Percentiles rank a stretch among this genome's conserved stretches.
phyloP scores from a whole-genome alignment of 169 alveolate genomes.

The Cryptosporidium canis region DNA sequence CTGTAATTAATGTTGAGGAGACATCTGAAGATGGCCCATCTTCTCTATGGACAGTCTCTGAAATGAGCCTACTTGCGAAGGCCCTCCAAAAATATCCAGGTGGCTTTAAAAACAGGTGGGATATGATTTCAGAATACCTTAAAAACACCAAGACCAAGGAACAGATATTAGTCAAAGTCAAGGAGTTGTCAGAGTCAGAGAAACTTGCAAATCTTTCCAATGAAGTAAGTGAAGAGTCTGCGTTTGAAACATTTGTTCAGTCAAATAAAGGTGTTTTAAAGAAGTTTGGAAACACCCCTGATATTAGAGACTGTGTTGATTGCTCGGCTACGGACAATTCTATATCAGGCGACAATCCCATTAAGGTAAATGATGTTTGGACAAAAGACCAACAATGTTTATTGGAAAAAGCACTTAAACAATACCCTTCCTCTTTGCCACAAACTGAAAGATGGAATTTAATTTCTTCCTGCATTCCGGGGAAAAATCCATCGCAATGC shows the following conservation, averaged over 20 bases:
- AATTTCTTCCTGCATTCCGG: slow-evolving; percentile 82
- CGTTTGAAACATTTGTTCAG: slow-evolving; percentile 76
- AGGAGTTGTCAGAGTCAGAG: slow-evolving; percentile 82
- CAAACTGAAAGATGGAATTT: slow-evolving; percentile 84
- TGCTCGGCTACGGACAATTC: not conserved
- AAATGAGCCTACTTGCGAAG: slow-evolving; percentile 85
- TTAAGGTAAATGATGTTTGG: slow-evolving; percentile 76
- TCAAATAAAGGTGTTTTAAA: slow-evolving; percentile 77
- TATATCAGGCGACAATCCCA: not conserved
- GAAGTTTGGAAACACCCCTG: slow-evolving; percentile 75
- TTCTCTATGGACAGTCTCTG: slow-evolving; percentile 90
- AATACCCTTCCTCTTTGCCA: slow-evolving; percentile 82
- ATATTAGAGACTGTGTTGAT: slow-evolving; percentile 66
- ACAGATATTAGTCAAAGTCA: slow-evolving; percentile 86
- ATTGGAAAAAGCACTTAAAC: slow-evolving; percentile 82
- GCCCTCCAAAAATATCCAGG: slow-evolving; percentile 90
- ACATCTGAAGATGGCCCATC: not conserved
- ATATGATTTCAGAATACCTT: slow-evolving; percentile 85
- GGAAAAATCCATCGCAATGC: slow-evolving; percentile 80
- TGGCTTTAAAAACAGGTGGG: slow-evolving; percentile 91
- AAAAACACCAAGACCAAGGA: slow-evolving; percentile 87
- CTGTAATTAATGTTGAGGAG: not conserved
- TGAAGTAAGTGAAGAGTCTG: slow-evolving; percentile 75
- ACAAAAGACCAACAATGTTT: slow-evolving; percentile 81
- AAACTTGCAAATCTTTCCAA: slow-evolving; percentile 75